Evolutionary conservation across 208 protist species (phyloP).

Genomic region (Angomonas ambiguus): DNA sequence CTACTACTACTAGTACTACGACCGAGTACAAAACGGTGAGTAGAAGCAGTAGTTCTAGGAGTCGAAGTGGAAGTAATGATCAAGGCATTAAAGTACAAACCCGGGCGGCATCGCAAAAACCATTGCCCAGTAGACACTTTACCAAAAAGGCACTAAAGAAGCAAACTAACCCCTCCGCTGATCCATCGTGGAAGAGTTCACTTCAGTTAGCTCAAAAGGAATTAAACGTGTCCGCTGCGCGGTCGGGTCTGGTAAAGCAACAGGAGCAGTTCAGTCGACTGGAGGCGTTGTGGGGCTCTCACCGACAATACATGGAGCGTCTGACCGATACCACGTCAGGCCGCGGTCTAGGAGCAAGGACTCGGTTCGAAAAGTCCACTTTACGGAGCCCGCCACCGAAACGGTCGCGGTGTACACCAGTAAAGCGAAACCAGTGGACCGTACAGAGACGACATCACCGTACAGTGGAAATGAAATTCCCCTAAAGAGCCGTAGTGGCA

Average conservation of each 20-base stretch:
- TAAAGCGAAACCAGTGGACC: no score
- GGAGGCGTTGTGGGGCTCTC: not conserved
- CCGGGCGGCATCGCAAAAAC: not conserved
- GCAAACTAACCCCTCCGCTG: no score
- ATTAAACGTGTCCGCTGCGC: not conserved
- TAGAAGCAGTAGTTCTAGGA: not conserved
- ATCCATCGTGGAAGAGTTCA: no score
- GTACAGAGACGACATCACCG: no score
- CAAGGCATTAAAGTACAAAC: not conserved
- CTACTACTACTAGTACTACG: not conserved
- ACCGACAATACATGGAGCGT: not conserved
- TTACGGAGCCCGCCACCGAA: not conserved
- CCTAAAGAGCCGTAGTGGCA: not conserved
- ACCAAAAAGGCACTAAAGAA: no score
- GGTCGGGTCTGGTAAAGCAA: not conserved
- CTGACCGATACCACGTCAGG: not conserved
- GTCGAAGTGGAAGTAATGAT: not conserved
- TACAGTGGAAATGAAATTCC: not conserved
- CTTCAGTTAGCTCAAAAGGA: no score
- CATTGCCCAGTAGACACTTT: not conserved
- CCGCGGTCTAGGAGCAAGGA: not conserved
- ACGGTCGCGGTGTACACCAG: no score
- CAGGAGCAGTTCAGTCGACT: slow-evolving; percentile 3
- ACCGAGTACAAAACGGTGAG: no score
- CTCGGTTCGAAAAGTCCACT: not conserved